These are phyloP conservation scores for Hura crepitans DNA, from an alignment of 441 rosid genomes.

Conservation along the genomic window DNA sequence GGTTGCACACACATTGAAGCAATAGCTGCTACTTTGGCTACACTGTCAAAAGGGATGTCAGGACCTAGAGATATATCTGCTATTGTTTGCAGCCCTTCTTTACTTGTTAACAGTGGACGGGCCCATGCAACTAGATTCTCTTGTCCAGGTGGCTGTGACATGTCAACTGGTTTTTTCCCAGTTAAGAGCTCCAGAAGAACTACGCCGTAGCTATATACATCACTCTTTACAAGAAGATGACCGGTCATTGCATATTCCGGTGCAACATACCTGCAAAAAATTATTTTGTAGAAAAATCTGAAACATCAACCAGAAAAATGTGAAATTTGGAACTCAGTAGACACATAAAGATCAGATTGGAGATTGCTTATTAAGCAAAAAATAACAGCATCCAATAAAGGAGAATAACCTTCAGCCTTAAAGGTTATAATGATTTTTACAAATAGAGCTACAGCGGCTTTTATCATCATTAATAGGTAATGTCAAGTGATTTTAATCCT, in stretches of 20 bases:
- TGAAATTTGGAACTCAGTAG: neutral
- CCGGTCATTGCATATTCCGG: constrained; percentile 99
- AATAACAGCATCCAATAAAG: neutral
- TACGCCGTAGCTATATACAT: constrained; percentile 95
- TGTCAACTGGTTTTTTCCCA: constrained; percentile 86
- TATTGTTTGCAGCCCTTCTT: constrained; percentile 66
- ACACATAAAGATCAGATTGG: neutral
- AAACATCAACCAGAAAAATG: constrained; percentile 6
- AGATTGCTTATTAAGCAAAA: neutral
- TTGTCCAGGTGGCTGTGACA: constrained; percentile 86
- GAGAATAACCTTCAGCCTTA: neutral
- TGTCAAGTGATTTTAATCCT: neutral
- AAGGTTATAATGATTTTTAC: neutral
- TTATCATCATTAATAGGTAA: neutral
- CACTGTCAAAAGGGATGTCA: constrained; percentile 64
- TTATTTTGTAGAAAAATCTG: constrained; percentile 3
- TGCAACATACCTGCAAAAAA: constrained; percentile 65
- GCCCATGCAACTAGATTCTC: constrained; percentile 95
- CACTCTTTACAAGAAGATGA: constrained; percentile 96
- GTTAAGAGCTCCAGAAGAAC: constrained; percentile 92
- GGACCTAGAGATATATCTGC: constrained; percentile 66
- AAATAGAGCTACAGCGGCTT: neutral
- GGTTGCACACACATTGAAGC: constrained; percentile 96
- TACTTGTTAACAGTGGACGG: constrained; percentile 67
- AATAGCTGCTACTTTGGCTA: constrained; percentile 86